Base-by-base conservation (phyloP, 768 basidiomycete genomes). In the Pulveroboletus frians region DNA sequence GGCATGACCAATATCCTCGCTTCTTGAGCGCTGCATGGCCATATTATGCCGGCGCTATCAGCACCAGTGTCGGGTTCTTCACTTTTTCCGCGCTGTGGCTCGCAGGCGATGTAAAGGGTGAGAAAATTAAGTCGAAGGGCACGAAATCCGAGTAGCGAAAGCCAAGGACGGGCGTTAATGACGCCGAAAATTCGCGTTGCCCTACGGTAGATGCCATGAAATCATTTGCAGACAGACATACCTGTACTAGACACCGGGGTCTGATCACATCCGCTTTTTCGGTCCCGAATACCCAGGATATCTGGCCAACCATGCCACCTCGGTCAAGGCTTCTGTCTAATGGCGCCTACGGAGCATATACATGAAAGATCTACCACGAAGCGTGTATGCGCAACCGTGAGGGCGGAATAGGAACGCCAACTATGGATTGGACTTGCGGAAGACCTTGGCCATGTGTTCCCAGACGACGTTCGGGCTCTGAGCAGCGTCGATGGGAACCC, bases 1-100 rank as follows among this genome's bases (percentile, higher is more conserved):
- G 90, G 39, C 96, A 98, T 70, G 92, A 99, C 68, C 88, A 86
- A 40, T 96, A 97, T 66, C 91, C 92, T 4, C 83, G 96, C 23
- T 99, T 96, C 80, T 77, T 99, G 59, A 85, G 83, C 39, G 92
- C 92, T 3, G 96, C 96, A 7, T 92, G 88, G 88, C 95, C 96
- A 0, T 99, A 95, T 66, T 99, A 99, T 57, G 74, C 76, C 0
- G 90, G 93, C 31, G 91, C 94, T 7, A 81, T 94, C 62, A 92
- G 89, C 72, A 94, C 92, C 0, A 87, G 86, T 57, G 66, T 82
- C 2, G 91, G 80, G 0, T 96, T 96, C 70, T 71, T 95, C 59
- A 54, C 93, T 15, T 99, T 99, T 69, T 84, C 85, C 10, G 80
- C 82, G 0, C 63, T 95, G 18, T 99, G 93, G 91, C 72, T 96